These are phyloP conservation scores for Plasmodium adleri DNA, from an alignment of 169 alveolate genomes.

Conservation along the genomic window DNA sequence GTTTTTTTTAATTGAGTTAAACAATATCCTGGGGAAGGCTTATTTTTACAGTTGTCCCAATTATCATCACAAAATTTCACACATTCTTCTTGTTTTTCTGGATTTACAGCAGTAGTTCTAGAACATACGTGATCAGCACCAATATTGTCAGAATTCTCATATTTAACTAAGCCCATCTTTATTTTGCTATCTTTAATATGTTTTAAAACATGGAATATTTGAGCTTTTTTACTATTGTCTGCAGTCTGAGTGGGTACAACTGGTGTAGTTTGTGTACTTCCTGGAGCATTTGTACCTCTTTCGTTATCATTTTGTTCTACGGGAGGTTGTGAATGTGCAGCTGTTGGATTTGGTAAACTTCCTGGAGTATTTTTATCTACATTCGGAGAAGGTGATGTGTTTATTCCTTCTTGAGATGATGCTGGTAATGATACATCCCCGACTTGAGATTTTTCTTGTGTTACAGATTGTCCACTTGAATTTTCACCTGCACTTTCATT, in stretches of 20 bases:
- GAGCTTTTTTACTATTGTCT: background rate
- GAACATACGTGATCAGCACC: conserved; percentile 11
- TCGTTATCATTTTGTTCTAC: background rate
- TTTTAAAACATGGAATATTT: conserved; percentile 20
- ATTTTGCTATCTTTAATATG: conserved; percentile 8
- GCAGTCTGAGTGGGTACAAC: too few species aligned
- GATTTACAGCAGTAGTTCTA: background rate
- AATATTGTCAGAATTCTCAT: background rate
- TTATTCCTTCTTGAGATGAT: background rate
- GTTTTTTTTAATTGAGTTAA: conserved; percentile 1
- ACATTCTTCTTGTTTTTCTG: conserved; percentile 8
- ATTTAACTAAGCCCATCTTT: conserved; percentile 10
- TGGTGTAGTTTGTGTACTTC: too few species aligned
- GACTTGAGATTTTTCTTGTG: too few species aligned
- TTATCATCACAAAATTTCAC: background rate
- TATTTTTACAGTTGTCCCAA: background rate
- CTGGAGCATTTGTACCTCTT: background rate
- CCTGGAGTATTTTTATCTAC: background rate
- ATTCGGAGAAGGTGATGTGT: background rate
- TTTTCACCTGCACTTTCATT: too few species aligned
- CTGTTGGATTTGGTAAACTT: too few species aligned
- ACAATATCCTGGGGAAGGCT: conserved; percentile 14
- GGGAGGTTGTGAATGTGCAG: too few species aligned
- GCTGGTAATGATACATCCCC: too few species aligned
- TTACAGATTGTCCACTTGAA: too few species aligned